Evolutionary conservation across 257 asterid species (phyloP).

Genomic region (Fraxinus quadrangulata): DNA sequence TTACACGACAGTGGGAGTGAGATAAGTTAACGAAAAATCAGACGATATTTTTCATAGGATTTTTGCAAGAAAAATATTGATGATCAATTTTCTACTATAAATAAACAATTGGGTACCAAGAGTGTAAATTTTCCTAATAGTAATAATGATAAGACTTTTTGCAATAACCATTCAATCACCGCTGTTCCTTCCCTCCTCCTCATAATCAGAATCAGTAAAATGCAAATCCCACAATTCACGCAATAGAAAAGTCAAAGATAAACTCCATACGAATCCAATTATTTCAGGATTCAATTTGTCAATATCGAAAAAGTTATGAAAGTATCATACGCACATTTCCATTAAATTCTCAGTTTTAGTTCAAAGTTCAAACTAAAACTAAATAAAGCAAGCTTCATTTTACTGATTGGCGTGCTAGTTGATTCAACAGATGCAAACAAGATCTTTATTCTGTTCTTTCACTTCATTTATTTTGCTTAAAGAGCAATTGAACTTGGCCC

Average conservation of each 20-base stretch:
- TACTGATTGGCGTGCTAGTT: slow-evolving; percentile 28
- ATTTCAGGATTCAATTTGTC: slow-evolving; percentile 17
- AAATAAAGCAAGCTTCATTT: slow-evolving; percentile 16
- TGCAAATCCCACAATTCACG: not conserved
- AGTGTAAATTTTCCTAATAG: not conserved
- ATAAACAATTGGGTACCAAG: not conserved
- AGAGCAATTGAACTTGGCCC: slow-evolving; percentile 1
- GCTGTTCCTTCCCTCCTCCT: not conserved
- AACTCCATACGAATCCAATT: slow-evolving; percentile 2
- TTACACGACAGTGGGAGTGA: not conserved
- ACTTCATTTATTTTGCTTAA: not conserved
- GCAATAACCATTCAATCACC: not conserved
- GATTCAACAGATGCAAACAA: slow-evolving; percentile 21
- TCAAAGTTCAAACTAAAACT: slow-evolving; percentile 9
- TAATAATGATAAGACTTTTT: not conserved
- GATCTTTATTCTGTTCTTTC: slow-evolving; percentile 13
- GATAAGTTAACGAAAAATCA: not conserved
- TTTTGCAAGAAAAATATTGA: not conserved
- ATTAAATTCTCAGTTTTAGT: slow-evolving; percentile 24
- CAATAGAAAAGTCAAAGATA: not conserved
- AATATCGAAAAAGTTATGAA: slow-evolving; percentile 13
- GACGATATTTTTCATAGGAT: not conserved
- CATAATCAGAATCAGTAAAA: not conserved
- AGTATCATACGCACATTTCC: slow-evolving; percentile 8
- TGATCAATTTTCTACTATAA: not conserved